phyloP scores from a whole-genome alignment of 306 rosid genomes.

The Gleditsia sinensis region DNA sequence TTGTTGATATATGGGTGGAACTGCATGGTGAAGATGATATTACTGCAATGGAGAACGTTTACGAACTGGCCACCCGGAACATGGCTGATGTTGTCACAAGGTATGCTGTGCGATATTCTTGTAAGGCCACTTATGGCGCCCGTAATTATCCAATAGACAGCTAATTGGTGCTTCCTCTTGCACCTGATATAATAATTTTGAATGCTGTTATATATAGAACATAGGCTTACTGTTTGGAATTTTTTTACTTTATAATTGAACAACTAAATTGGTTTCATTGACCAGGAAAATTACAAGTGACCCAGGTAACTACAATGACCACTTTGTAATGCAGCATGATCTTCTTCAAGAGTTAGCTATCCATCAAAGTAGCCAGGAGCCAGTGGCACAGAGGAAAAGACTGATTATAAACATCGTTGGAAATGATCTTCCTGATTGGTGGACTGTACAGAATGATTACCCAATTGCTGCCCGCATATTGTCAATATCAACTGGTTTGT shows the following conservation, averaged over 20 bases:
- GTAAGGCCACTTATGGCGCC: neutral
- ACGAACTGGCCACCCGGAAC: constrained; percentile 33
- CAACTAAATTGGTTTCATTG: neutral
- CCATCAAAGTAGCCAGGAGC: constrained; percentile 33
- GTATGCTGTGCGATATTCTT: constrained; percentile 38
- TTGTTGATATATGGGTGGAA: constrained; percentile 69
- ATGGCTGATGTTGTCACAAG: constrained; percentile 52
- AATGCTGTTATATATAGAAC: neutral
- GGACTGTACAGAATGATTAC: constrained; percentile 43
- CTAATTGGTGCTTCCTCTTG: neutral
- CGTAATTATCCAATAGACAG: neutral
- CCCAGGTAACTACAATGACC: constrained; percentile 42
- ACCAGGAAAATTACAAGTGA: constrained; percentile 46
- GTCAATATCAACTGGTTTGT: constrained; percentile 69
- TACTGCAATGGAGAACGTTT: constrained; percentile 44
- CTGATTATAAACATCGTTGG: constrained; percentile 45
- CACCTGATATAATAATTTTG: neutral
- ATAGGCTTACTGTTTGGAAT: neutral
- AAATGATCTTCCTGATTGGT: constrained; percentile 60
- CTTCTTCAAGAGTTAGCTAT: constrained; percentile 74
- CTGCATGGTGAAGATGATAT: constrained; percentile 41
- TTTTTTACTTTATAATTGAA: neutral
- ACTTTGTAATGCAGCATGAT: constrained; percentile 53
- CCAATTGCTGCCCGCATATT: constrained; percentile 43
- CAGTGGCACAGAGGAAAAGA: constrained; percentile 45